phyloP scores from a whole-genome alignment of 2,329 filamentous ascomycete species.

The Rhinocladiella mackenziei region DNA sequence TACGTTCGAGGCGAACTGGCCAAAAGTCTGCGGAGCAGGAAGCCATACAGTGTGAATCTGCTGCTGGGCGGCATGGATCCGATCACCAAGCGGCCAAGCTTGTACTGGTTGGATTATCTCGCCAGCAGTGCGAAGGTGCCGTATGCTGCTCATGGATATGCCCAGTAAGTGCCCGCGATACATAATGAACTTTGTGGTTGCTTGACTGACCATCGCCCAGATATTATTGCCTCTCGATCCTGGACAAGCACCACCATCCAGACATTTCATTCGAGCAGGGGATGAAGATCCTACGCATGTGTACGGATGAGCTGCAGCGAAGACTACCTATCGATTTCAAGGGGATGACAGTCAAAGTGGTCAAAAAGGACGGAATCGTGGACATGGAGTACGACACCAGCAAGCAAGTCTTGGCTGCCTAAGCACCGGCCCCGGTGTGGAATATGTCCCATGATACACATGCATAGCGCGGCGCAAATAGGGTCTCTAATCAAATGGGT shows the following conservation, averaged over 20 bases:
- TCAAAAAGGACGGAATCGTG: conserved; percentile 88
- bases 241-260: conserved; percentile 98
- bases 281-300: conserved; percentile 88
- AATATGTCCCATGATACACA: conserved; percentile 3
- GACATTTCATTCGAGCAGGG: conserved; percentile 86
- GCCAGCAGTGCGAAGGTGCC: conserved; percentile 82
- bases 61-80: conserved; percentile 90
- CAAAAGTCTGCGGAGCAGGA: conserved; percentile 80
- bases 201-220: conserved; percentile 39
- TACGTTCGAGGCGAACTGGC: conserved; percentile 95
- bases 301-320: conserved; percentile 94
- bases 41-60: conserved; percentile 95
- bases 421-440: conserved; percentile 12
- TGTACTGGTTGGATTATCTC: conserved; percentile 98
- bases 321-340: conserved; percentile 98
- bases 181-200: conserved; percentile 21
- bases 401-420: conserved; percentile 51
- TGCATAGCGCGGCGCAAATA: conserved; percentile 25
- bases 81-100: conserved; percentile 80
- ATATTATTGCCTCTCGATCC: conserved; percentile 96
- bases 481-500: neutral
- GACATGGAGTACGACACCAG: conserved; percentile 84
- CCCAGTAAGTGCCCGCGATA: conserved; percentile 66
- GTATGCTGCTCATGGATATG: conserved; percentile 96
- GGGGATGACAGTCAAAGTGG: conserved; percentile 86